Base-by-base conservation (phyloP, 2,329 filamentous ascomycete genomes). In the Orbilia brochopaga region DNA sequence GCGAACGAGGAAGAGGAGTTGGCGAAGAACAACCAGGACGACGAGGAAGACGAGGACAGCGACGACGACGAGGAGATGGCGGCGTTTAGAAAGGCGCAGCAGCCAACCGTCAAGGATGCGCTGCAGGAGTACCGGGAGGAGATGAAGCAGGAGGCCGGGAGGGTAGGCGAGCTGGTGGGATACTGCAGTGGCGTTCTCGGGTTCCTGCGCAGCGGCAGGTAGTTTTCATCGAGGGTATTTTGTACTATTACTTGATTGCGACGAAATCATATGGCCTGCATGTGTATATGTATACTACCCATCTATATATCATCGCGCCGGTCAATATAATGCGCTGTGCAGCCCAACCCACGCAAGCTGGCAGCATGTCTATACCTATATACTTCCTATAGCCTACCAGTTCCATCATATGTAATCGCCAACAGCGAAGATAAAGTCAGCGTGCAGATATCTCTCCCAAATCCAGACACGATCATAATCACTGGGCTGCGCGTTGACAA, bases 161-260 rank as follows among this genome's bases (percentile, higher is more conserved):
- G 92, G 62, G 79, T 97, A 62, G 87, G 89, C 62, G 86, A 86
- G 59, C 80, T 97, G 73, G 90, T 95, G 11, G 91, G 92, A 15
- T 97, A 94, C 79, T 95, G 91, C 78, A 86, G 88, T 74, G 93
- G 93, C 74, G 90, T 97, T 23, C 87, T 95, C 17, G 86, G 86
- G 44, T 96, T 94, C 81, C 82, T 96, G 76, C 85, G 91, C 73
- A 87, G 82, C 73, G 79, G 81, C 23, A 81, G 83, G 69, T 76
- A 61, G 24, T 24, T 2, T 35, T 51, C 50, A 23, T 2, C 30
- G 7, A 15, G 4, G 44, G 19, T 48, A 21, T 19, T 27, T 19
- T 69, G 57, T 61, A 61, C 30, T 7, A 69, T 61, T 69, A 44
- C n/a, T n/a, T n/a, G 17, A 27, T 15, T 13, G 17, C 19, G 5